phyloP scores from a whole-genome alignment of 2,329 filamentous ascomycete species.

The Alternaria viburni region DNA sequence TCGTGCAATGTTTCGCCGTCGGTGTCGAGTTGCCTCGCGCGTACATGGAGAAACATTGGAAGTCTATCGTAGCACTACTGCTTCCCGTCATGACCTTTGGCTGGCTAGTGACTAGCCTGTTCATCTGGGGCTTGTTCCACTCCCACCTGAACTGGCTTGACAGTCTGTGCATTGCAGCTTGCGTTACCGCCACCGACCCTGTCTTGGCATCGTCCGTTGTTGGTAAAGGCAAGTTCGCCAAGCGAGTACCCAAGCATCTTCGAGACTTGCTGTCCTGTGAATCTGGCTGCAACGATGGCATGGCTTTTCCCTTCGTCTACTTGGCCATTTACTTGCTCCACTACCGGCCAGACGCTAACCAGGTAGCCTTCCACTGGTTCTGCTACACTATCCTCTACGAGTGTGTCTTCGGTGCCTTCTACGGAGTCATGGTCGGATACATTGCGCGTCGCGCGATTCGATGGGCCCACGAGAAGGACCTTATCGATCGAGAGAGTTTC shows the following conservation, averaged over 20 bases:
- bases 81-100: conserved; percentile 97
- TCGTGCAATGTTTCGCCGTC: conserved; percentile 91
- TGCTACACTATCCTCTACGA: conserved; percentile 92
- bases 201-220: conserved; percentile 97
- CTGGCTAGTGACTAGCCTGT: conserved; percentile 89
- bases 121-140: conserved; percentile 89
- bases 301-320: conserved; percentile 99
- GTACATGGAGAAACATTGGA: conserved; percentile 99
- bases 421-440: conserved; percentile 87
- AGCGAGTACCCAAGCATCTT: conserved; percentile 95
- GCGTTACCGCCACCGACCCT: conserved; percentile 95
- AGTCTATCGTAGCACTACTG: conserved; percentile 84
- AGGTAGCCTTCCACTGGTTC: conserved; percentile 85
- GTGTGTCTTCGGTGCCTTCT: conserved; percentile 90
- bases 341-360: conserved; percentile 70
- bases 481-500: conserved; percentile 96
- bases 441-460: conserved; percentile 90
- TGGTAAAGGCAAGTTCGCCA: conserved; percentile 98
- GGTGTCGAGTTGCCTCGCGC: conserved; percentile 88
- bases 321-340: conserved; percentile 87
- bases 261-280: conserved; percentile 93
- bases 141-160: conserved; percentile 84
- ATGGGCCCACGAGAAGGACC: conserved; percentile 78
- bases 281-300: conserved; percentile 98
- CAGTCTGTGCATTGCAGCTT: conserved; percentile 84